Conservation (phyloP, 2,329 filamentous ascomycete species). For the Fusarium longipes region DNA sequence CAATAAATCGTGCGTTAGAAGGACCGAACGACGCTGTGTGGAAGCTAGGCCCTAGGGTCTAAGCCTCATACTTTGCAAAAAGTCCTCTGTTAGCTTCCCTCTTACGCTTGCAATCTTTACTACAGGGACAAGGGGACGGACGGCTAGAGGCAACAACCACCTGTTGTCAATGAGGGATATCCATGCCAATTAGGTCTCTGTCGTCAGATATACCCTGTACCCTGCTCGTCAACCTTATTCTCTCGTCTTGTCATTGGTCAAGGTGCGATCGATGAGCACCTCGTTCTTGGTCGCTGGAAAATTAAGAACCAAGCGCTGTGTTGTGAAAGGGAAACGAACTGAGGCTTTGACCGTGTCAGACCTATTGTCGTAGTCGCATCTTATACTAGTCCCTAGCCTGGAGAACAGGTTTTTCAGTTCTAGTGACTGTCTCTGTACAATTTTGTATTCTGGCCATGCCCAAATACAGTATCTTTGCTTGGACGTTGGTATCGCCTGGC, state of each 20-base stretch:
- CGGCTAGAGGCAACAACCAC: conserved; percentile 19
- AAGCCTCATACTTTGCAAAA: conserved; percentile 47
- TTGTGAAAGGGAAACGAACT: conserved; percentile 8
- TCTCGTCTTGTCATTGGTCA: conserved; percentile 24
- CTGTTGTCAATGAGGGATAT: conserved; percentile 32
- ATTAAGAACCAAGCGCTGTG: conserved; percentile 30
- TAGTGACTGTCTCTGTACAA: conserved; percentile 12
- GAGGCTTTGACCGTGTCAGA: conserved; percentile 6
- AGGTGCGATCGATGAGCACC: conserved; percentile 12
- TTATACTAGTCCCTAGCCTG: conserved; percentile 1
- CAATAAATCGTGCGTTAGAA: conserved; percentile 47
- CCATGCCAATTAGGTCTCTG: conserved; percentile 34
- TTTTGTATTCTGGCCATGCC: neutral
- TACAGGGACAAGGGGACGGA: conserved; percentile 26
- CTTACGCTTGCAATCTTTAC: conserved; percentile 28
- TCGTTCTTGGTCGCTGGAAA: conserved; percentile 30
- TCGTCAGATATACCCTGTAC: conserved; percentile 24
- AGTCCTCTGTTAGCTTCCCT: conserved; percentile 35
- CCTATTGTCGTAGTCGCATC: conserved; percentile 9
- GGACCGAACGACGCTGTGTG: conserved; percentile 47
- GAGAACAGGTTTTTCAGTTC: conserved; percentile 10
- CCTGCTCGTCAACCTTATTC: conserved; percentile 39
- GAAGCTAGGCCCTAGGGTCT: conserved; percentile 44
- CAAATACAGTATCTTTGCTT: neutral
- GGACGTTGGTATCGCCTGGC: neutral